A percentile compares a stretch with the other conserved stretches of the same genome.
Conservation (phyloP, 495 filamentous ascomycete species). For the Trichoderma orchidacearum region DNA sequence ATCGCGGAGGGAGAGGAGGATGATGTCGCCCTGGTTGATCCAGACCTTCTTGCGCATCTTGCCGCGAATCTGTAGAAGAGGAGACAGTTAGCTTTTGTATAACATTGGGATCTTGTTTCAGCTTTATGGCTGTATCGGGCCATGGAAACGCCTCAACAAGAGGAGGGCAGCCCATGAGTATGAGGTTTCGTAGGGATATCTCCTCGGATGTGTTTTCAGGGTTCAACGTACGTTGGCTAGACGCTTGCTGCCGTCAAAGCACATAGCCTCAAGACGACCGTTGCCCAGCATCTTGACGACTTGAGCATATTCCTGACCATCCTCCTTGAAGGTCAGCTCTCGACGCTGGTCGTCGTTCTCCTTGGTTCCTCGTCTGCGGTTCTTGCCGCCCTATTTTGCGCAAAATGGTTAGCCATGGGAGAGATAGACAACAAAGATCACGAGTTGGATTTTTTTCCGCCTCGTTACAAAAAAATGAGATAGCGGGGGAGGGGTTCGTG, state of each 20-base stretch:
- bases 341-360: conserved; percentile 60
- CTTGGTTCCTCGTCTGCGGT: conserved; percentile 97
- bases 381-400: conserved; percentile 76
- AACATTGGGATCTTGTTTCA: background rate
- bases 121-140: background rate
- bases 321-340: conserved; percentile 94
- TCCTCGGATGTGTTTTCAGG: background rate
- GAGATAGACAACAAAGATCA: no score
- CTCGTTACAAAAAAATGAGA: conserved; percentile 2
- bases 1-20: conserved; percentile 89
- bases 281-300: conserved; percentile 98
- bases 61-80: conserved; percentile 47
- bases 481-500: background rate
- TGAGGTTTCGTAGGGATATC: no score
- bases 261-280: conserved; percentile 88
- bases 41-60: conserved; percentile 97
- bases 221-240: conserved; percentile 40
- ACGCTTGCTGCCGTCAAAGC: conserved; percentile 88
- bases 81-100: background rate
- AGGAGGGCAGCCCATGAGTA: no score
- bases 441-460: background rate
- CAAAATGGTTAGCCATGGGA: conserved; percentile 7
- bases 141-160: no score
- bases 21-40: conserved; percentile 99
- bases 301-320: conserved; percentile 98